Evolutionary conservation across 352 stramenopile genomes (phyloP).

Genomic region (Phytophthora capsici): DNA sequence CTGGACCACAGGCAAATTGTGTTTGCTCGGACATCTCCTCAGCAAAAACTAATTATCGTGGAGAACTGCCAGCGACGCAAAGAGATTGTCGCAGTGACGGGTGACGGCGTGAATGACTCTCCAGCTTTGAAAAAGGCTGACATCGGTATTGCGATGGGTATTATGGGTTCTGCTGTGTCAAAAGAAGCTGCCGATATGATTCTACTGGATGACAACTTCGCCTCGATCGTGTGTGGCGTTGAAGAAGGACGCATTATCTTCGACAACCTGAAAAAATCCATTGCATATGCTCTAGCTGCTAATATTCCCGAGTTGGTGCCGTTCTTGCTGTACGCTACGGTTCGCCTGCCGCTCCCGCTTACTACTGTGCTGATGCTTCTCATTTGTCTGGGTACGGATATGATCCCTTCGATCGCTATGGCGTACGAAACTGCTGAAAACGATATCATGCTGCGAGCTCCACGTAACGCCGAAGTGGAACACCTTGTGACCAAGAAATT

Average conservation of each 20-base stretch:
- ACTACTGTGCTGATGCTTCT: constrained; percentile 92
- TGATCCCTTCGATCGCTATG: constrained; percentile 94
- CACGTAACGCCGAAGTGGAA: constrained; percentile 81
- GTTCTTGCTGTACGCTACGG: constrained; percentile 87
- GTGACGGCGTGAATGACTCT: constrained; percentile 98
- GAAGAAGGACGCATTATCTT: constrained; percentile 96
- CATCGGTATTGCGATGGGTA: constrained; percentile 99
- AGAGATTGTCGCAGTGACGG: constrained; percentile 95
- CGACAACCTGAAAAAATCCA: constrained; percentile 96
- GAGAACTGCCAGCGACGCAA: constrained; percentile 86
- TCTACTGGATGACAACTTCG: constrained; percentile 98
- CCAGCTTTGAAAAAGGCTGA: constrained; percentile 97
- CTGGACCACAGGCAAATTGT: constrained; percentile 91
- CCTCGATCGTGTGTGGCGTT: constrained; percentile 96
- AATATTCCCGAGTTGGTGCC: constrained; percentile 92
- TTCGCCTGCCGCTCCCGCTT: constrained; percentile 89
- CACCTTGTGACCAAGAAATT: constrained; percentile 91
- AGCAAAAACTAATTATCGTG: constrained; percentile 97
- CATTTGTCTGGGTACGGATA: constrained; percentile 93
- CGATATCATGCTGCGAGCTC: constrained; percentile 89
- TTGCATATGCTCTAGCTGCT: constrained; percentile 91
- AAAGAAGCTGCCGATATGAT: constrained; percentile 97
- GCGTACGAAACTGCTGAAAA: constrained; percentile 90
- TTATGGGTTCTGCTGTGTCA: constrained; percentile 96
- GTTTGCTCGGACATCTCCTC: constrained; percentile 95